Conservation (phyloP, 2,329 filamentous ascomycete genomes). For the Lachnum nothofagi region DNA sequence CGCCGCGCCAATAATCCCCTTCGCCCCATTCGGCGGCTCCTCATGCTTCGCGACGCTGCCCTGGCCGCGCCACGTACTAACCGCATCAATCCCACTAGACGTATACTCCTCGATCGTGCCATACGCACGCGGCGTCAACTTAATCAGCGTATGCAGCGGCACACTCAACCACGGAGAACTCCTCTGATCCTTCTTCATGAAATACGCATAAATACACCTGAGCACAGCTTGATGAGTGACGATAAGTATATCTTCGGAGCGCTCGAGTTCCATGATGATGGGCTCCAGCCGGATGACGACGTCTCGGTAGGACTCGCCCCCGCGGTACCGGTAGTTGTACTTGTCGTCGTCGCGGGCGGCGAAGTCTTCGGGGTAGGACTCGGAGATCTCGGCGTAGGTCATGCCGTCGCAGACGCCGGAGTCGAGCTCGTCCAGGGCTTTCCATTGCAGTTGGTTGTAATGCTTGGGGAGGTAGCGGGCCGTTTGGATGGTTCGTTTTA, state of each 20-base stretch:
- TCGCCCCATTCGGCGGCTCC: slow-evolving; percentile 27
- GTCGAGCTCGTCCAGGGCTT: slow-evolving; percentile 94
- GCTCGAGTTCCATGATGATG: slow-evolving; percentile 98
- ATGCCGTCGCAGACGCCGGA: slow-evolving; percentile 94
- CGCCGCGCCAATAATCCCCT: slow-evolving; percentile 11
- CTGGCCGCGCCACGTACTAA: slow-evolving; percentile 94
- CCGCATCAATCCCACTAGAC: slow-evolving; percentile 87
- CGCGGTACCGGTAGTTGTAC: slow-evolving; percentile 98
- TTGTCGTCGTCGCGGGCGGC: slow-evolving; percentile 94
- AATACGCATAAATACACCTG: slow-evolving; percentile 96
- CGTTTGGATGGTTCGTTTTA: slow-evolving; percentile 85
- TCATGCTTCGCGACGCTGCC: slow-evolving; percentile 88
- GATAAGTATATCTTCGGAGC: slow-evolving; percentile 93
- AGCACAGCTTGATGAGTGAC: slow-evolving; percentile 96
- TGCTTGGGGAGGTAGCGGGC: slow-evolving; percentile 72
- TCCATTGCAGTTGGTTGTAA: slow-evolving; percentile 97
- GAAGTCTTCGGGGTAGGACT: slow-evolving; percentile 90
- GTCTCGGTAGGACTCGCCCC: slow-evolving; percentile 91
- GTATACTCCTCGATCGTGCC: slow-evolving; percentile 84
- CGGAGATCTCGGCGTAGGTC: slow-evolving; percentile 81
- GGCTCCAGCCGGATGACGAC: slow-evolving; percentile 96
- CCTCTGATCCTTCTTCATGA: slow-evolving; percentile 93
- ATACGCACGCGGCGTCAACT: slow-evolving; percentile 90
- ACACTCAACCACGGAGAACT: slow-evolving; percentile 98
- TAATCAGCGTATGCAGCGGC: slow-evolving; percentile 91